Evolutionary conservation across 768 basidiomycete genomes (phyloP).

Genomic region (Boletus barrowsii): DNA sequence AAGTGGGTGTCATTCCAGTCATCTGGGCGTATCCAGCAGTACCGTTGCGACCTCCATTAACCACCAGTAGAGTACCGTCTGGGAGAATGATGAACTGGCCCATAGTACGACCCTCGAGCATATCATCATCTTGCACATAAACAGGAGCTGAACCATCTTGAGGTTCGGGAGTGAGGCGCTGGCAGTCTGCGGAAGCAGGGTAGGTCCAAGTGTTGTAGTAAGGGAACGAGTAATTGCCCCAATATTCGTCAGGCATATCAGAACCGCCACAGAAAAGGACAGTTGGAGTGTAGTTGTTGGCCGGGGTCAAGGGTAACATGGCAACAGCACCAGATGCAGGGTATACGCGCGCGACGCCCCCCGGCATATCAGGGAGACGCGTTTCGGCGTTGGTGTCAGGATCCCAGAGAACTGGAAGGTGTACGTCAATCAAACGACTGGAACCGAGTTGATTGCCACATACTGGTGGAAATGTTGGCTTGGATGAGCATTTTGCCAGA

Average conservation of each 20-base stretch:
- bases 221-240: slow-evolving; percentile 77
- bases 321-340: slow-evolving; percentile 88
- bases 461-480: slow-evolving; percentile 53
- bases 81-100: slow-evolving; percentile 88
- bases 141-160: slow-evolving; percentile 55
- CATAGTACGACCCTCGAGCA: slow-evolving; percentile 82
- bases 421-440: neutral
- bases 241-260: slow-evolving; percentile 68
- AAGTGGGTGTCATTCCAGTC: slow-evolving; percentile 42
- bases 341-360: slow-evolving; percentile 73
- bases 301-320: slow-evolving; percentile 89
- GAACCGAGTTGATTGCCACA: neutral
- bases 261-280: slow-evolving; percentile 91
- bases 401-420: slow-evolving; percentile 46
- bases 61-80: slow-evolving; percentile 67
- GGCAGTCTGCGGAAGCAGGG: slow-evolving; percentile 71
- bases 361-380: slow-evolving; percentile 68
- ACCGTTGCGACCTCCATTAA: slow-evolving; percentile 83
- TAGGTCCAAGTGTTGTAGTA: slow-evolving; percentile 70
- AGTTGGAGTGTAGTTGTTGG: slow-evolving; percentile 83
- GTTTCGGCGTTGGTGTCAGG: slow-evolving; percentile 55
- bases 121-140: slow-evolving; percentile 71
- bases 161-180: slow-evolving; percentile 85
- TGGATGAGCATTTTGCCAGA: slow-evolving; percentile 81
- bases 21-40: slow-evolving; percentile 82